Conservation (phyloP, 768 basidiomycete genomes). For the Lactarius trivialis region DNA sequence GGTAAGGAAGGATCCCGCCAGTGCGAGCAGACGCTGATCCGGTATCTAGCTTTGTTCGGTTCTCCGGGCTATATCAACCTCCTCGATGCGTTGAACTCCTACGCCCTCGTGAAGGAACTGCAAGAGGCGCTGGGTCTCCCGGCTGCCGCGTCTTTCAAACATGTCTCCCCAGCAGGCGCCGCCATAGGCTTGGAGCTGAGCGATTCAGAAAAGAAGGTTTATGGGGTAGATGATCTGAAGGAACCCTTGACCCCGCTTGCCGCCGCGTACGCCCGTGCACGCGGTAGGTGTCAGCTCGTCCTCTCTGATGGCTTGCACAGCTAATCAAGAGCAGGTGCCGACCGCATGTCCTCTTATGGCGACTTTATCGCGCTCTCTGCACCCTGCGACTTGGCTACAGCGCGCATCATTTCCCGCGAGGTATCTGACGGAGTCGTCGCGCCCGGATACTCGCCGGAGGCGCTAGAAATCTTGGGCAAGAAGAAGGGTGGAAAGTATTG, state of each 20-base stretch:
- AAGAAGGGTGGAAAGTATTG: slow-evolving; percentile 99
- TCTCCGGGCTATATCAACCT: slow-evolving; percentile 99
- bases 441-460: slow-evolving; percentile 83
- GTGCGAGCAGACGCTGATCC: background rate
- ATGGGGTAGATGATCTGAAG: slow-evolving; percentile 93
- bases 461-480: slow-evolving; percentile 84
- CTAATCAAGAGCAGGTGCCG: slow-evolving; percentile 56
- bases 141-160: slow-evolving; percentile 98
- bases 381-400: slow-evolving; percentile 89
- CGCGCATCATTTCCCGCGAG: slow-evolving; percentile 95
- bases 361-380: slow-evolving; percentile 97
- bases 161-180: slow-evolving; percentile 96
- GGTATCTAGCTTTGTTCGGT: slow-evolving; percentile 68
- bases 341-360: slow-evolving; percentile 99
- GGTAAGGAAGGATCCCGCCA: slow-evolving; percentile 38
- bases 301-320: background rate
- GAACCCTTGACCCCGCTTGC: slow-evolving; percentile 85
- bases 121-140: slow-evolving; percentile 81
- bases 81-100: slow-evolving; percentile 94
- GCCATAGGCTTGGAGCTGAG: slow-evolving; percentile 84
- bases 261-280: slow-evolving; percentile 89
- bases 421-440: slow-evolving; percentile 99
- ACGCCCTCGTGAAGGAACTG: slow-evolving; percentile 90
- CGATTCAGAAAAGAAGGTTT: slow-evolving; percentile 85
- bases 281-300: slow-evolving; percentile 44